Percentiles rank a stretch among this genome's conserved stretches.
Evolutionary conservation across 1,284 basidiomycete genomes (phyloP).

Genomic region (Naganishia liquefaciens): DNA sequence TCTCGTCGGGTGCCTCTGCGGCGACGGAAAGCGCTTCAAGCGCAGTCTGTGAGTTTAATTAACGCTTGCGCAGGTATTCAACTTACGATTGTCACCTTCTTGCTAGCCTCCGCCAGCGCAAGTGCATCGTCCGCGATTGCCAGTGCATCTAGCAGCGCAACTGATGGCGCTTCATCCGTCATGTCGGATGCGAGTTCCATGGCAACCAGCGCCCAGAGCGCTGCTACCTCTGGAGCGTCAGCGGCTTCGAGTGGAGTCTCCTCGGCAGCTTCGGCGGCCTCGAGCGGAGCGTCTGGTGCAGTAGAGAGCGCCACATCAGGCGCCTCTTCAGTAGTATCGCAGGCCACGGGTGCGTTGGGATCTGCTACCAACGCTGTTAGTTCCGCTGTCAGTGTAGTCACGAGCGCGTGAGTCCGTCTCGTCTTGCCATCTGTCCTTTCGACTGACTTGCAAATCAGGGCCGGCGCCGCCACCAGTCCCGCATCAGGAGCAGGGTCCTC

Average conservation of each 20-base stretch:
- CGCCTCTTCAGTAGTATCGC: slow-evolving; percentile 20
- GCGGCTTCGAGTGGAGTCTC: slow-evolving; percentile 19
- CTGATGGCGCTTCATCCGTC: not conserved
- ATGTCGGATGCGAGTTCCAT: not conserved
- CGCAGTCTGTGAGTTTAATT: slow-evolving; percentile 10
- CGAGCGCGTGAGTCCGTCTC: slow-evolving; percentile 17
- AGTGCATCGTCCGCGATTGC: slow-evolving; percentile 25
- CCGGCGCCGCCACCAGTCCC: slow-evolving; percentile 12
- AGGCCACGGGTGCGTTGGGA: slow-evolving; percentile 15
- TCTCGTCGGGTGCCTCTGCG: slow-evolving; percentile 6
- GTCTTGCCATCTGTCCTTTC: not conserved
- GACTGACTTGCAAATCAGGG: not conserved
- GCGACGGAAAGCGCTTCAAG: slow-evolving; percentile 16
- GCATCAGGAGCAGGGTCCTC: slow-evolving; percentile 4
- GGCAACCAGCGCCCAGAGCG: slow-evolving; percentile 4
- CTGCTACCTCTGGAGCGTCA: slow-evolving; percentile 18
- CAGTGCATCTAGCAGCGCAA: not conserved
- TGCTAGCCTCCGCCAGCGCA: slow-evolving; percentile 3
- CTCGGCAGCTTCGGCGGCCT: not conserved
- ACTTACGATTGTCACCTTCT: not conserved
- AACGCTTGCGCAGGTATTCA: too few relatives aligned
- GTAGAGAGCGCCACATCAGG: slow-evolving; percentile 20
- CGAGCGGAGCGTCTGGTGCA: slow-evolving; percentile 16
- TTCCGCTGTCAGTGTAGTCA: not conserved
- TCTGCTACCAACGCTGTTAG: not conserved